Evolutionary conservation across 1,284 basidiomycete genomes (phyloP).

Genomic region (Trichosporon sp.): DNA sequence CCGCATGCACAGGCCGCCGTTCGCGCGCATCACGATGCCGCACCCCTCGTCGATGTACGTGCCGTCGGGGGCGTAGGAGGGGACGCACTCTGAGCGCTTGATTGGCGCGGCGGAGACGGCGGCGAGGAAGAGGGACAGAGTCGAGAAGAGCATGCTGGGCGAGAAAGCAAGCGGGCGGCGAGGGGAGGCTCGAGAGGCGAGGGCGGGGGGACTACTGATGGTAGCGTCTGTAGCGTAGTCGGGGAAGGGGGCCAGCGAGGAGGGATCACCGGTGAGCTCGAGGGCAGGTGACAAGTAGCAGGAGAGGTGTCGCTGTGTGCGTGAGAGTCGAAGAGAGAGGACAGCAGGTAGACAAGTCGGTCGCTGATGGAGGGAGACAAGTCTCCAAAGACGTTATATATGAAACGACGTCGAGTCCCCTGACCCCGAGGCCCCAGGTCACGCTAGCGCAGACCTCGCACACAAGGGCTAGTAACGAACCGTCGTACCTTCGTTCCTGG

Average conservation of each 20-base stretch:
- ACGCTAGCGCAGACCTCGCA: not conserved
- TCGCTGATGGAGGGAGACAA: not conserved
- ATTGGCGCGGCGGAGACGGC: not conserved
- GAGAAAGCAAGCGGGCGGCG: not conserved
- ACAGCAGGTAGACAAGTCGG: not conserved
- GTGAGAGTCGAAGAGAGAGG: not conserved
- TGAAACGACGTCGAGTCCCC: not conserved
- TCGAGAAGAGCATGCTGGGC: constrained; percentile 1
- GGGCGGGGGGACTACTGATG: too few species aligned
- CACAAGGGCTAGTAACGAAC: not conserved
- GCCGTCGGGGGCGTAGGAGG: not conserved
- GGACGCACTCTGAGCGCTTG: not conserved
- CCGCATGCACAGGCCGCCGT: constrained; percentile 11
- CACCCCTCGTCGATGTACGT: constrained; percentile 17
- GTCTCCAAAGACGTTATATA: not conserved
- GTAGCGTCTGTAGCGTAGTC: too few species aligned
- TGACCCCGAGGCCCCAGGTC: not conserved
- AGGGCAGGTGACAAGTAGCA: too few species aligned
- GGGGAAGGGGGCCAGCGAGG: too few species aligned
- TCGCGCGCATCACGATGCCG: constrained; percentile 6
- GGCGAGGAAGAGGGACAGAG: not conserved
- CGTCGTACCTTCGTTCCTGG: not conserved
- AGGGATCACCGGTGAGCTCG: too few species aligned
- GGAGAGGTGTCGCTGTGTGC: too few species aligned
- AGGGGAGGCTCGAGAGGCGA: too few species aligned